These are phyloP conservation scores for Podaxis mareebaensis DNA, from an alignment of 768 basidiomycete species.

Conservation along the genomic window DNA sequence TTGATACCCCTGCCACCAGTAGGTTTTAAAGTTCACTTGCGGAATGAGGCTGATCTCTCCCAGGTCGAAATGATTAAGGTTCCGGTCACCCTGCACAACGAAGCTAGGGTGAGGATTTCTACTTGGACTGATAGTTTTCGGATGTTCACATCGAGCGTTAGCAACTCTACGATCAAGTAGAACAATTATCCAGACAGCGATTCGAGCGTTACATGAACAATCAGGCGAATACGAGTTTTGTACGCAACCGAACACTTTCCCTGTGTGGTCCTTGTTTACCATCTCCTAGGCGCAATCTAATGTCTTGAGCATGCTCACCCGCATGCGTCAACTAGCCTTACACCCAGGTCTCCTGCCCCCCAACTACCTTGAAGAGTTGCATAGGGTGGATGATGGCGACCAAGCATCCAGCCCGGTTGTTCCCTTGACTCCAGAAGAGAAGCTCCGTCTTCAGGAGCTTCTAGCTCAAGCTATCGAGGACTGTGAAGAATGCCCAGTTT, in stretches of 20 bases:
- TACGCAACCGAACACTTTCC: constrained; percentile 24
- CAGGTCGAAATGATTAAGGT: constrained; percentile 80
- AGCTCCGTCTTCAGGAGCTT: constrained; percentile 51
- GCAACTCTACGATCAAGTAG: constrained; percentile 72
- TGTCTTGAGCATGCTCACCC: constrained; percentile 81
- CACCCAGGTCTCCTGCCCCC: constrained; percentile 76
- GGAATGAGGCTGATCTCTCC: constrained; percentile 1
- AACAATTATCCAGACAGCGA: constrained; percentile 60
- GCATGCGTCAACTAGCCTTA: constrained; percentile 79
- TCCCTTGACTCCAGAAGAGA: constrained; percentile 53
- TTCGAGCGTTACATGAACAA: constrained; percentile 55
- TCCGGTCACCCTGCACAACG: constrained; percentile 62
- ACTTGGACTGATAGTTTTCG: constrained; percentile 1
- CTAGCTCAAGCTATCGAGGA: constrained; percentile 75
- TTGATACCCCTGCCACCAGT: constrained; percentile 78
- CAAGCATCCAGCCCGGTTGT: constrained; percentile 26
- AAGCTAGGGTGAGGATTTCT: constrained; percentile 56
- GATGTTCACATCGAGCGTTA: constrained; percentile 24
- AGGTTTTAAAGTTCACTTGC: constrained; percentile 17
- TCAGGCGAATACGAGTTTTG: constrained; percentile 39
- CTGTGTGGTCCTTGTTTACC: constrained; percentile 5
- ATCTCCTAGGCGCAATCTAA: constrained; percentile 58
- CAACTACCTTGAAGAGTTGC: constrained; percentile 69
- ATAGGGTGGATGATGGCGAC: constrained; percentile 35
- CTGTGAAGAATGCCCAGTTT: constrained; percentile 81